These are phyloP conservation scores for Dacryopinax spathularia DNA, from an alignment of 768 basidiomycete species.

Conservation along the genomic window DNA sequence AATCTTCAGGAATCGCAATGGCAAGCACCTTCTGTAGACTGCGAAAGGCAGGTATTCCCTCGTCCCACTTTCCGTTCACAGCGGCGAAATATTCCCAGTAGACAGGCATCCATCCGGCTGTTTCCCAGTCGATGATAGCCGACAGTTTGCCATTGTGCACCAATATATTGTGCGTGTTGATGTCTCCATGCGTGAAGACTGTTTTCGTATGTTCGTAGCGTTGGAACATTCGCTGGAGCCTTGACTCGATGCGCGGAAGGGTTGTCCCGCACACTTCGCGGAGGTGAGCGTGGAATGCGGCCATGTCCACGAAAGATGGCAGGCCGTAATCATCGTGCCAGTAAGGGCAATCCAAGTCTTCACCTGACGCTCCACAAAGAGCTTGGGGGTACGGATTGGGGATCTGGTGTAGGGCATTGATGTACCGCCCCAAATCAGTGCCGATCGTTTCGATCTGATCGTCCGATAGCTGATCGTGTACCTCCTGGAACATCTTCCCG, in stretches of 20 bases:
- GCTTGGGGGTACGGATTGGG: not conserved
- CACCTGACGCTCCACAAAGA: not conserved
- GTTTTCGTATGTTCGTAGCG: not conserved
- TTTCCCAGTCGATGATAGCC: constrained; percentile 4
- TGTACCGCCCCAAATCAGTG: not conserved
- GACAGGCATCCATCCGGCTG: not conserved
- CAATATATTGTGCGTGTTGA: not conserved
- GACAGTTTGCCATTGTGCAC: not conserved
- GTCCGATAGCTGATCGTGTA: not conserved
- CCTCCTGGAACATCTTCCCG: not conserved
- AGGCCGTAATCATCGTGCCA: not conserved
- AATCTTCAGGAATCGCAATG: too few species aligned
- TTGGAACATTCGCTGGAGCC: not conserved
- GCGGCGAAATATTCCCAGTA: not conserved
- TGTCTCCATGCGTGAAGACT: not conserved
- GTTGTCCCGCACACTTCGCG: not conserved
- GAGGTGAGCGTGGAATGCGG: not conserved
- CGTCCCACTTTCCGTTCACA: too few species aligned
- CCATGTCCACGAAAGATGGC: not conserved
- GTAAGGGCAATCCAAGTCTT: not conserved
- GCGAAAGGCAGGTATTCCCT: too few species aligned
- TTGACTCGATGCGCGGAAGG: not conserved
- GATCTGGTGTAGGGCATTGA: not conserved
- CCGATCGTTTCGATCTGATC: not conserved
- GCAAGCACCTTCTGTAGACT: too few species aligned